Evolutionary conservation across 768 basidiomycete genomes (phyloP).

Genomic region (Butyriboletus loyo): DNA sequence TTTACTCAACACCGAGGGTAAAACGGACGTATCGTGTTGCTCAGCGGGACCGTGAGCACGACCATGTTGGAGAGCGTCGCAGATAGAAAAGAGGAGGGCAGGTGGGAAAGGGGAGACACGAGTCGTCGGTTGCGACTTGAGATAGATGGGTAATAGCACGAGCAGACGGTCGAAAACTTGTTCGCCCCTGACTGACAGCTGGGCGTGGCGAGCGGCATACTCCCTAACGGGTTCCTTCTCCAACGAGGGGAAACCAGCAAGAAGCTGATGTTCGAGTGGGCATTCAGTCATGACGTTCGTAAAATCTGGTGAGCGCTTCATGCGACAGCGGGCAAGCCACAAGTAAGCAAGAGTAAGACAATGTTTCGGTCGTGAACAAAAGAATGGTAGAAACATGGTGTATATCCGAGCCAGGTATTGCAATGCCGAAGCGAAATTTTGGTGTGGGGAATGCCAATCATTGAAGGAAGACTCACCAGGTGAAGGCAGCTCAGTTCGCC

Average conservation of each 20-base stretch:
- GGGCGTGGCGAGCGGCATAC: not conserved
- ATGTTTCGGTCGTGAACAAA: constrained; percentile 4
- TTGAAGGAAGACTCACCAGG: constrained; percentile 12
- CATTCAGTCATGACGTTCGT: constrained; percentile 22
- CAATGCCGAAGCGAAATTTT: constrained; percentile 1
- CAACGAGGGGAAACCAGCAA: not conserved
- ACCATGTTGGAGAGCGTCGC: constrained; percentile 10
- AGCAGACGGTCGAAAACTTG: constrained; percentile 15
- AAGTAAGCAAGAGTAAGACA: constrained; percentile 1
- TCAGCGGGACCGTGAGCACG: not conserved
- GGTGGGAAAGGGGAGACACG: constrained; percentile 7
- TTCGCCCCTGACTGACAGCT: constrained; percentile 7
- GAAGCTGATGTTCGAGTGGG: constrained; percentile 1
- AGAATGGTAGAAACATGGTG: not conserved
- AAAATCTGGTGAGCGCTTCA: constrained; percentile 14
- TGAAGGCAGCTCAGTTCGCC: constrained; percentile 4
- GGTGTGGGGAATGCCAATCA: not conserved
- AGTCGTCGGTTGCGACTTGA: constrained; percentile 1
- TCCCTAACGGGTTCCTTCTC: constrained; percentile 5
- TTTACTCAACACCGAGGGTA: constrained; percentile 23
- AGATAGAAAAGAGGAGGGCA: constrained; percentile 24
- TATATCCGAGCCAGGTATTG: not conserved
- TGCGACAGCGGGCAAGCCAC: not conserved
- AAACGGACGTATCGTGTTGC: constrained; percentile 1
- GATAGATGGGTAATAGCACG: constrained; percentile 10